Base-by-base conservation (phyloP, 306 rosid species). In the Casuarina cunninghamiana region DNA sequence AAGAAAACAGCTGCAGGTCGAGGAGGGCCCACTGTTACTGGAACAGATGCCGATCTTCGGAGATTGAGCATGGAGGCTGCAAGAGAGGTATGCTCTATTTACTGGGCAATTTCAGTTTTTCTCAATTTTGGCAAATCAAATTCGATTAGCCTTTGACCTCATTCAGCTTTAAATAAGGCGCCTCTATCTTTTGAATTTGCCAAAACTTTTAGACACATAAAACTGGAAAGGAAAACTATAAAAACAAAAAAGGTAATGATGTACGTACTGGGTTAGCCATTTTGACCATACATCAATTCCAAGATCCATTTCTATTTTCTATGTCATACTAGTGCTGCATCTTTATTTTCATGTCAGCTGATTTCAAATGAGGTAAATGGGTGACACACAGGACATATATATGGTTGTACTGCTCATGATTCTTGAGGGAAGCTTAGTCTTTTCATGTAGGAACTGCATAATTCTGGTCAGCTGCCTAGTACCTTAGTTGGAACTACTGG, bases 1-100 rank as follows among this genome's bases (percentile, higher is more conserved):
- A 95, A 91, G 82, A 95, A 95, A 84, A 74, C 92, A 16, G 89
- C 91, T 65, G 81, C 95, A 67, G 66, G 80, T 77, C 82, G 97
- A 60, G 93, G 92, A 83, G 96, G 97, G 83, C 79, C 98, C 45
- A 90, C 97, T 74, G 98, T 95, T 69, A 95, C 98, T 8, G 97
- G 98, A 74, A 95, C 98, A 65, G 98, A 95, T 88, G 97, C 98
- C 85, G 98, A 95, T 89, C 89, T 95, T 26, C 98, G 98, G 58
- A 92, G 98, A 82, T 87, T 95, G 82, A 95, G 98, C 95, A 95
- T 95, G 98, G 97, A 95, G 83, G 98, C 98, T 75, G 98, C 98
- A 66, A 82, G 97, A 62, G 98, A 95, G 97, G 98, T 93, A 74
- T 60, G 89, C 51, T 38, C 38, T 51, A 69, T 69, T 70, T n/a